Evolutionary conservation across 192 early-diverging fungal genomes (phyloP), one percentile per base, ranked within the genome.

Genomic region (Helicostylum pulchrum): DNA sequence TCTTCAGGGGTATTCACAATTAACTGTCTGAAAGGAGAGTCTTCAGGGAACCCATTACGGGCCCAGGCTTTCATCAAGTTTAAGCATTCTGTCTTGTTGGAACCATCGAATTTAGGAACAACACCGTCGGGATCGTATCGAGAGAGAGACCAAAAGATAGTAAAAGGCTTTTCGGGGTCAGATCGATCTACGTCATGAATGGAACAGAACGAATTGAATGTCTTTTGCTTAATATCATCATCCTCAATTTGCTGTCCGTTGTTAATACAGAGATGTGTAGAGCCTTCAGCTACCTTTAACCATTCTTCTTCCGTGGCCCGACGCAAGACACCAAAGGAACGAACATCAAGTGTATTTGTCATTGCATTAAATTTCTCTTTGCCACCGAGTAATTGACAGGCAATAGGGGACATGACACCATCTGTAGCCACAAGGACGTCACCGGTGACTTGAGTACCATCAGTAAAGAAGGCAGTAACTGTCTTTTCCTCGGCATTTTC

Each of bases 351-450:
- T 14, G 17, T 53, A 15, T 10, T 52, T 19, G 62, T 64, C 20
- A 42, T 31, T 14, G 51, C 20, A 26, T 32, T 31, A 52, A 48
- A 64, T 8, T 20, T 4, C 11, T 64, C 62, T 10, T 21, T 23
- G 10, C 49, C 31, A 0, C 36, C 36, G 7, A 64, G 17, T n/a
- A 68, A 34, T 23, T 66, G 60, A 12, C 56, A 19, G 30, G 74
- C 66, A 7, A 73, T 53, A 0, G 17, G 42, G n/a, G 66, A 70
- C 15, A 53, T 63, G 1, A 70, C 62, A 11, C 77, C 77, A 62
- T 77, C 76, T 1, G 65, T 64, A 39, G 71, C 75, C 0, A 77
- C 71, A 15, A 77, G 46, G n/a, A 73, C 42, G 23, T 61, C 61
- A 3, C 75, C 75, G 20, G 55, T 51, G 6, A 32, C 14, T 4